Evolutionary conservation across 106 monocot species (phyloP), one percentile per base, ranked within the genome.

Genomic region (Dactylorhiza incarnata): DNA sequence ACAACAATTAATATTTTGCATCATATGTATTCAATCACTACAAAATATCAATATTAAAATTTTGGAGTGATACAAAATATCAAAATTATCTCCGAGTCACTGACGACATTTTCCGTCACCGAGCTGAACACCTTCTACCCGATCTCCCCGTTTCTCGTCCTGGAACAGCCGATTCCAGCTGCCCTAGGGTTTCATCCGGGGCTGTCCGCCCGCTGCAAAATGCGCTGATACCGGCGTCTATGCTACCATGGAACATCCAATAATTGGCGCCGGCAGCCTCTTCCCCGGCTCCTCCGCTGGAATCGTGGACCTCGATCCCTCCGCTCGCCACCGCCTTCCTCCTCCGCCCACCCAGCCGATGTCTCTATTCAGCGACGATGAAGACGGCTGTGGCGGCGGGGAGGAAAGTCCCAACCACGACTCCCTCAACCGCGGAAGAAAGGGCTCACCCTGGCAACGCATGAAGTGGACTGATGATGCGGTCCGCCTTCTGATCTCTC

Each of bases 381-480:
- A 72, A 44, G 72, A 49, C 10, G 49, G 10, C 0, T 24, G 25
- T 2, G n/a, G 58, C 45, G 48, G 46, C 5, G 73, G 25, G 5
- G 73, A 50, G 49, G 73, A 73, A 9, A 45, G 51, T 10, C n/a
- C 73, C 50, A 49, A 17, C 50, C 47, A 37, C 5, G 54, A 51
- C 26, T 53, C 54, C 17, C 53, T 15, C 4, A 13, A 55, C 14
- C 53, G 54, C 14, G 54, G 74, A 12, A 43, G 23, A 29, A 74
- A 55, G 74, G 74, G n/a, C 14, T 72, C 61, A 5, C 75, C 61
- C 12, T 79, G 79, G 79, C 79, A 79, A 29, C 79, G 79, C 14
- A 63, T 79, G 79, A 79, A 73, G 73, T 79, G 79, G 79, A 79
- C 79, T 25, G 79, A 73, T 47, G 49, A 79, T 17, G 45, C 63